Conservation (phyloP, 148 eudicot genomes). For the Diospyros lotus region DNA sequence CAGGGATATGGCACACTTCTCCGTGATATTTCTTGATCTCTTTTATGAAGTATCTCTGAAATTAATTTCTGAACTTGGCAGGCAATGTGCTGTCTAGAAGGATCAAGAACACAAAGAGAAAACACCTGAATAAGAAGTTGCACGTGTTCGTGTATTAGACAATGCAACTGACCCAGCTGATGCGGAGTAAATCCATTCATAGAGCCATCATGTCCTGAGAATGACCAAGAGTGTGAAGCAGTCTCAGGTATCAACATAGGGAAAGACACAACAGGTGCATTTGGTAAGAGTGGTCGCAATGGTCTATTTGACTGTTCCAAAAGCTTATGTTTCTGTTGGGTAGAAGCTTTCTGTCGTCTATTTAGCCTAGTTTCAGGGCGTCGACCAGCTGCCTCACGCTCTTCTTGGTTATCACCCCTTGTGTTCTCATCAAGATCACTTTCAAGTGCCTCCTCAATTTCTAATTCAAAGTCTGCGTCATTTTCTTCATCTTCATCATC, state of each 20-base stretch:
- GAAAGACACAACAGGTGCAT: slow-evolving; percentile 36
- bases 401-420: slow-evolving; percentile 23
- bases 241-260: slow-evolving; percentile 31
- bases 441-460: slow-evolving; percentile 93
- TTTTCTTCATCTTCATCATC: slow-evolving; percentile 96
- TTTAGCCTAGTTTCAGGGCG: slow-evolving; percentile 80
- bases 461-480: slow-evolving; percentile 97
- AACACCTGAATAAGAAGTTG: slow-evolving; percentile 90
- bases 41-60: slow-evolving; percentile 52
- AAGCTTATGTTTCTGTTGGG: slow-evolving; percentile 30
- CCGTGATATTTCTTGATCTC: slow-evolving; percentile 55
- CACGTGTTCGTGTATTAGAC: slow-evolving; percentile 81
- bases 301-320: slow-evolving; percentile 41
- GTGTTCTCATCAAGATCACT: slow-evolving; percentile 68
- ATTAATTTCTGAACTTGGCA: slow-evolving; percentile 63
- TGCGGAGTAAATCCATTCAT: slow-evolving; percentile 61
- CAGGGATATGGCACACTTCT: slow-evolving; percentile 59
- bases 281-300: slow-evolving; percentile 63
- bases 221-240: slow-evolving; percentile 26
- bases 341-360: slow-evolving; percentile 40
- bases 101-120: slow-evolving; percentile 75
- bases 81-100: slow-evolving; percentile 64
- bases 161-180: slow-evolving; percentile 82
- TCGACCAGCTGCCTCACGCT: slow-evolving; percentile 42
- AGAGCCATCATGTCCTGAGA: slow-evolving; percentile 26